A percentile compares a stretch with the other conserved stretches of the same genome.
Conservation (phyloP, 2,329 filamentous ascomycete genomes). For the Didymella keratinophila region DNA sequence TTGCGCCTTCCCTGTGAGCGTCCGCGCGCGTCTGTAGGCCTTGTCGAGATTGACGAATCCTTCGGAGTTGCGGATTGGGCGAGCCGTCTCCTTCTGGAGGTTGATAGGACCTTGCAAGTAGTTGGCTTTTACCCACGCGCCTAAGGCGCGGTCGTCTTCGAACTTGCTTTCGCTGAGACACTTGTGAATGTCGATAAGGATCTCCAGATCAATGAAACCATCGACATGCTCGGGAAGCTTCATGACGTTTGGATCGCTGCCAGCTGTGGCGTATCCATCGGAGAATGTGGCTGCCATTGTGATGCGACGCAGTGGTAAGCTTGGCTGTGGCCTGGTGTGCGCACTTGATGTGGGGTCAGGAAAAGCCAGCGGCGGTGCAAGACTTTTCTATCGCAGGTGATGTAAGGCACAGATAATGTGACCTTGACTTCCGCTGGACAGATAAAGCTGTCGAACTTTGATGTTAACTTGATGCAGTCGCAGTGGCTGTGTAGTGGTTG, state of each 20-base stretch:
- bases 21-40: slow-evolving; percentile 41
- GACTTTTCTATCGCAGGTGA: neutral
- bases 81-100: slow-evolving; percentile 16
- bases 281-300: slow-evolving; percentile 18
- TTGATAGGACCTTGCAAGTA: slow-evolving; percentile 29
- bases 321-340: slow-evolving; percentile 1
- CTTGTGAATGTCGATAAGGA: slow-evolving; percentile 31
- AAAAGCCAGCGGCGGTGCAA: slow-evolving; percentile 11
- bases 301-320: neutral
- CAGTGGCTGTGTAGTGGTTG: neutral
- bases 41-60: slow-evolving; percentile 35
- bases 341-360: slow-evolving; percentile 14
- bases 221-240: slow-evolving; percentile 27
- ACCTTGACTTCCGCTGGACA: neutral
- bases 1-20: slow-evolving; percentile 40
- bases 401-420: neutral
- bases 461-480: neutral
- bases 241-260: slow-evolving; percentile 12
- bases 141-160: slow-evolving; percentile 31
- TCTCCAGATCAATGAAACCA: slow-evolving; percentile 36
- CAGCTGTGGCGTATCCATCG: slow-evolving; percentile 7
- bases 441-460: too few species aligned
- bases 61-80: slow-evolving; percentile 30
- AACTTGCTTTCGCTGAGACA: slow-evolving; percentile 32
- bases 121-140: slow-evolving; percentile 34